phyloP scores from a whole-genome alignment of 2,329 filamentous ascomycete species.

The Fusarium sp. region DNA sequence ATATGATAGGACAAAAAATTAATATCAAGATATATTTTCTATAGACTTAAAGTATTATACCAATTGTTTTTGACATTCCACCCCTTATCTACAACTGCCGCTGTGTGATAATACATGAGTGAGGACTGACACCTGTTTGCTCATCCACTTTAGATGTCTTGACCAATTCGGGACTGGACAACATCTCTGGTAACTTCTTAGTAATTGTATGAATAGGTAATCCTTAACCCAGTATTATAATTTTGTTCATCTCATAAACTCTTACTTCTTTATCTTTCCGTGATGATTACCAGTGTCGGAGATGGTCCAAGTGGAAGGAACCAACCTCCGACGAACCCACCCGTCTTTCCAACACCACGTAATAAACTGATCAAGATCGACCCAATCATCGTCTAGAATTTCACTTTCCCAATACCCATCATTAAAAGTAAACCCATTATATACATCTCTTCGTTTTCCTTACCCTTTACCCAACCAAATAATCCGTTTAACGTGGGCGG shows the following conservation, averaged over 20 bases:
- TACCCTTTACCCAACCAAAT: background rate
- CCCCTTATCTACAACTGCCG: background rate
- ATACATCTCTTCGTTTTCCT: conserved; percentile 7
- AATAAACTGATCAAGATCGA: conserved; percentile 11
- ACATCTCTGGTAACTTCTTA: background rate
- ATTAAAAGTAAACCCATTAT: conserved; percentile 5
- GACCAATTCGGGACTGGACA: background rate
- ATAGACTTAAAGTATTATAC: background rate
- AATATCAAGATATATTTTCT: background rate
- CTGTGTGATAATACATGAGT: background rate
- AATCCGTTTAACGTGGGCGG: background rate
- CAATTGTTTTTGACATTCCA: background rate
- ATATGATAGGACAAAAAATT: background rate
- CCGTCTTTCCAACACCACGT: conserved; percentile 31
- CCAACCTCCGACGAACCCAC: conserved; percentile 16
- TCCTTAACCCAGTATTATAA: background rate
- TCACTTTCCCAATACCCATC: conserved; percentile 1
- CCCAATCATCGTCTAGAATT: conserved; percentile 15
- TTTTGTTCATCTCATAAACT: background rate
- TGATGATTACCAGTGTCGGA: background rate
- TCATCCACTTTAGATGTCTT: background rate
- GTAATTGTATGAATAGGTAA: background rate
- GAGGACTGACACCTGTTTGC: background rate
- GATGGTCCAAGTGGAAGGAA: background rate
- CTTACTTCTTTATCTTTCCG: background rate